Percentiles rank a stretch among this genome's conserved stretches.
Conservation (phyloP, 2,329 filamentous ascomycete genomes). For the Lasiodiplodia hormozganensis region DNA sequence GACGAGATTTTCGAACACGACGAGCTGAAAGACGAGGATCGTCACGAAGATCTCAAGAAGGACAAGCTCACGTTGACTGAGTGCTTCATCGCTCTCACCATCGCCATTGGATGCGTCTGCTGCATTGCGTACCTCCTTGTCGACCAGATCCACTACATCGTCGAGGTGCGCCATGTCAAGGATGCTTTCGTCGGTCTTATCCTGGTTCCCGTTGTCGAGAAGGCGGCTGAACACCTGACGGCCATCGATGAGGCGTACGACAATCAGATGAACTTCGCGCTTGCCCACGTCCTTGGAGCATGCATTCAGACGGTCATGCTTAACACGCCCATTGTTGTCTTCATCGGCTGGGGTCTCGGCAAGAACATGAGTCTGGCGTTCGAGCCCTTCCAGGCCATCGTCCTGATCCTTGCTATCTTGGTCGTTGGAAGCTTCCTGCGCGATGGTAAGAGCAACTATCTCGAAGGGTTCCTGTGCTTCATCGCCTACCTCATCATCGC, state of each 20-base stretch:
- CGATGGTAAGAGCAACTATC: constrained; percentile 88
- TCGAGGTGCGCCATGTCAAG: constrained; percentile 56
- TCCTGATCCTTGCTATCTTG: constrained; percentile 83
- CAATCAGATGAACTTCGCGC: constrained; percentile 82
- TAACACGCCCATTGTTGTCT: constrained; percentile 81
- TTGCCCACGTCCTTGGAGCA: constrained; percentile 84
- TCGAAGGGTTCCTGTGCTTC: constrained; percentile 84
- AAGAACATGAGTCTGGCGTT: constrained; percentile 81
- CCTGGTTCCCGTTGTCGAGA: constrained; percentile 81
- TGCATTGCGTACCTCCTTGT: constrained; percentile 78
- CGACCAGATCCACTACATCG: constrained; percentile 70
- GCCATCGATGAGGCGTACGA: constrained; percentile 86
- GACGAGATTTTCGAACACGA: constrained; percentile 75
- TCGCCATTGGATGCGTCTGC: constrained; percentile 73
- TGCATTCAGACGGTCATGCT: constrained; percentile 90
- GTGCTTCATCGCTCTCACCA: constrained; percentile 67
- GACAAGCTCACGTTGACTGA: constrained; percentile 78
- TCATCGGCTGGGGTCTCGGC: constrained; percentile 80
- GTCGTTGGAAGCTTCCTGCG: constrained; percentile 87
- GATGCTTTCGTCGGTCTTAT: constrained; percentile 72
- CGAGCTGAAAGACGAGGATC: constrained; percentile 71
- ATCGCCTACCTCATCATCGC: constrained; percentile 71
- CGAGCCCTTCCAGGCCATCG: constrained; percentile 82
- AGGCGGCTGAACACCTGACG: constrained; percentile 84
- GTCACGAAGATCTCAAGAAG: constrained; percentile 65